Percentiles rank a stretch among this genome's conserved stretches.
Conservation (phyloP, 2,329 filamentous ascomycete species). For the Fusarium musae region DNA sequence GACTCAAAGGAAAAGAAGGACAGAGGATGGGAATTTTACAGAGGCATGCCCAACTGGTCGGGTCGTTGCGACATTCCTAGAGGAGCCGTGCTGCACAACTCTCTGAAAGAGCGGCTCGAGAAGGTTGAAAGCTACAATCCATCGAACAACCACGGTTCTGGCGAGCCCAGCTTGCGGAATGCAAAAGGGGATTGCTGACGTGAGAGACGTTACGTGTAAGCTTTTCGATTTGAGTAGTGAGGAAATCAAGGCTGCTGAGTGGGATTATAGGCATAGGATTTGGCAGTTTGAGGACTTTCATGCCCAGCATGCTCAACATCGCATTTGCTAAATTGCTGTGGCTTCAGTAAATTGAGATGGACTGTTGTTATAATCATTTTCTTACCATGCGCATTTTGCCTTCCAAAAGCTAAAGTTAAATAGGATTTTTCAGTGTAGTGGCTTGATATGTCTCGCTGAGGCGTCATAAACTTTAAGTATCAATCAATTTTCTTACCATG, state of each 20-base stretch:
- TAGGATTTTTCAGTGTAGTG: too few relatives aligned
- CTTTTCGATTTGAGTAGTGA: accelerated
- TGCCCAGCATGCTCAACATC: not conserved
- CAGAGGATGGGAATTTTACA: not conserved
- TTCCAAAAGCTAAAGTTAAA: too few relatives aligned
- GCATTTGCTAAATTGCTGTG: too few relatives aligned
- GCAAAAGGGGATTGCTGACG: accelerated
- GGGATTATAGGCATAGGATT: not conserved
- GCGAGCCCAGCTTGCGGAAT: not conserved
- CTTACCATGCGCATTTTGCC: too few relatives aligned
- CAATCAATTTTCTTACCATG: too few relatives aligned
- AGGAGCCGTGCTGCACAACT: not conserved
- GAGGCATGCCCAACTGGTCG: not conserved
- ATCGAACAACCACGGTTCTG: not conserved
- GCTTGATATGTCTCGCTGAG: too few relatives aligned
- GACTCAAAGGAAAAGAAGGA: not conserved
- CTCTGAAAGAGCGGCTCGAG: not conserved
- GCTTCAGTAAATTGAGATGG: too few relatives aligned
- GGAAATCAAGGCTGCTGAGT: not conserved
- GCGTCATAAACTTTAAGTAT: too few relatives aligned
- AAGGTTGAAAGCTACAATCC: not conserved
- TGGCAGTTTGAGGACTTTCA: not conserved
- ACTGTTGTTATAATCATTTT: too few relatives aligned
- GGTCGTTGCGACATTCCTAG: not conserved
- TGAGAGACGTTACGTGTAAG: not conserved